A percentile compares a stretch with the other conserved stretches of the same genome.
These are phyloP conservation scores for Lachancea nothofagi DNA, from an alignment of 805 yeast species.

Conservation along the genomic window DNA sequence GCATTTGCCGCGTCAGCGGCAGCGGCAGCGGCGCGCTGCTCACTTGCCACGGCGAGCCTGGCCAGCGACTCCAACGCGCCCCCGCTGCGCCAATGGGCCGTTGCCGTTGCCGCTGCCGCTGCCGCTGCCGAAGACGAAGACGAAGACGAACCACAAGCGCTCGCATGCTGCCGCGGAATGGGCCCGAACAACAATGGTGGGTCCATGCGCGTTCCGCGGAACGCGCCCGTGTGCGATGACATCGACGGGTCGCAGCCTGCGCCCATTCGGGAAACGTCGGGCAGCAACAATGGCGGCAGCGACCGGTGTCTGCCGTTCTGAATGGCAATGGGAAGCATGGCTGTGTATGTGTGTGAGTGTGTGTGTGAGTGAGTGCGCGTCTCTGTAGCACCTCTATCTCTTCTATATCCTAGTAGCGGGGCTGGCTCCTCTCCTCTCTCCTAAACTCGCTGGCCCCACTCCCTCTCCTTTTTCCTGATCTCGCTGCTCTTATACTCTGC, in stretches of 20 bases:
- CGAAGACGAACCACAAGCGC: too few species aligned
- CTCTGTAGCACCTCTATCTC: too few species aligned
- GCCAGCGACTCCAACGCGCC: constrained; percentile 20
- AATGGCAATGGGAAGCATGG: constrained; percentile 22
- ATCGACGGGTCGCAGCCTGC: neutral
- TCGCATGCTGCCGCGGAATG: too few species aligned
- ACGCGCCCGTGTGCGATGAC: neutral
- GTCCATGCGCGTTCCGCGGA: too few species aligned
- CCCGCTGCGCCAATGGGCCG: constrained; percentile 2
- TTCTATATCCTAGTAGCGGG: too few species aligned
- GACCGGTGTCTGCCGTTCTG: constrained; percentile 21
- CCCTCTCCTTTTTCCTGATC: too few species aligned
- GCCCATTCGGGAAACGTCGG: constrained; percentile 13
- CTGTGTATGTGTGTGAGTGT: neutral
- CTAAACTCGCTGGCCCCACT: too few species aligned
- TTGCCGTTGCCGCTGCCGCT: constrained; percentile 2
- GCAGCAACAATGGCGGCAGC: constrained; percentile 31
- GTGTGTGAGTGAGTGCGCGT: too few species aligned
- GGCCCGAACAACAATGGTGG: too few species aligned
- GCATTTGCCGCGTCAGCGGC: neutral
- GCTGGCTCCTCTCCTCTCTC: too few species aligned
- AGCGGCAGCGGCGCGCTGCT: constrained; percentile 2
- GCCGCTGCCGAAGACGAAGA: neutral
- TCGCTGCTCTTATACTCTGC: constrained; percentile 2
- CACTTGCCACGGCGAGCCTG: constrained; percentile 18